Base-by-base conservation (phyloP, 2,329 filamentous ascomycete genomes). In the Epichloe bromicola region DNA sequence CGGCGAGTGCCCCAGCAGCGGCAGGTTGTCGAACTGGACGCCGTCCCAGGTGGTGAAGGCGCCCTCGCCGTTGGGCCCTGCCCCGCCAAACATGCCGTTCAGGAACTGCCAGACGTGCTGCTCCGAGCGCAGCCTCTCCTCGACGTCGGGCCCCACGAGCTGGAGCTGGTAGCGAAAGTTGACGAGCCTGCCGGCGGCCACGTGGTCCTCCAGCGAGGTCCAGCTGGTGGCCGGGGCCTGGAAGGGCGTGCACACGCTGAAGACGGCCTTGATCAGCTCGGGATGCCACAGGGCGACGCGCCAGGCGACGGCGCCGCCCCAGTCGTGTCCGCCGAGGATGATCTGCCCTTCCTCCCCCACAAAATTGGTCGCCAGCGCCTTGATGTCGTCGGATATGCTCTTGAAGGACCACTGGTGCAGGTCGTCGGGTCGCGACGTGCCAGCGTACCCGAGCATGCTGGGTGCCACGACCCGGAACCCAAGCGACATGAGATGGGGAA, bases 251-350 rank as follows among this genome's bases (percentile, higher is more conserved):
- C 87, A 93, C 54, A 95, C 72, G 57, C 79, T 79, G 70, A 95
- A 91, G 54, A 95, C 73, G 59, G 82, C 83, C 39, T 76, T 76
- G 56, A 95, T 72, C 12, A 94, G 72, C 40, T 82, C 69, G 0
- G 87, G 88, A 60, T 89, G 74, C 76, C 82, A 88, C 55, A 85
- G 76, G 14, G 83, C 81, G 52, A 85, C 70, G 50, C 88, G 80
- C 74, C 87, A 94, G 50, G 85, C 83, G 30, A 90, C 73, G 3
- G 76, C 74, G 59, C 87, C 89, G 65, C 91, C 91, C 87, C 91
- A 96, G 68, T 97, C 91, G 69, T 96, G 91, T 7, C 89, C 91
- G 46, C 89, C 88, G 14, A 96, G 76, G 51, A 96, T 83, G 61
- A 95, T 84, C 51, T 69, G 69, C 8, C 63, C 63, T 65, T 71